phyloP scores from a whole-genome alignment of 495 filamentous ascomycete species.

The Aspergillus diversus region DNA sequence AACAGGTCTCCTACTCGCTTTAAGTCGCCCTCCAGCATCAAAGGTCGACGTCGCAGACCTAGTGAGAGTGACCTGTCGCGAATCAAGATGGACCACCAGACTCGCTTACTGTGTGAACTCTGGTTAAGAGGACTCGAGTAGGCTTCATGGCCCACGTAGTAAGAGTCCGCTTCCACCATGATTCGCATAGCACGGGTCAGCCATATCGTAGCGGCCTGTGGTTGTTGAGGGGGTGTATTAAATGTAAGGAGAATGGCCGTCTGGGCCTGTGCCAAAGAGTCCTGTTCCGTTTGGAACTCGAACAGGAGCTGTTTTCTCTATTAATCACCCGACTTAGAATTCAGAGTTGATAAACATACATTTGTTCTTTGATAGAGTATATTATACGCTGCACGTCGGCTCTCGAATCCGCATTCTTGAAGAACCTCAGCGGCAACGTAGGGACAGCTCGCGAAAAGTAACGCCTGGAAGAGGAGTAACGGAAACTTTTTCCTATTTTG shows the following conservation, averaged over 20 bases:
- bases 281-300: neutral
- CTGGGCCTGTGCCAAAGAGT: neutral
- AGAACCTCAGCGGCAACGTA: neutral
- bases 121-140: neutral
- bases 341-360: neutral
- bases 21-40: neutral
- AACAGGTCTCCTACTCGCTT: neutral
- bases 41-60: neutral
- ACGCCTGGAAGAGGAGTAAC: neutral
- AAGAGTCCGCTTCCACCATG: neutral
- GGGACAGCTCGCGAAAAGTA: neutral
- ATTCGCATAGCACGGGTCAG: neutral
- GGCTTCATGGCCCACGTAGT: neutral
- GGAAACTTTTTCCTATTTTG: neutral
- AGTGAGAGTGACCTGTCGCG: neutral
- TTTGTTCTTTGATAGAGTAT: neutral
- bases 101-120: neutral
- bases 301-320: neutral
- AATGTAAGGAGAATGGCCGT: neutral
- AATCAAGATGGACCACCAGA: neutral
- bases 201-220: neutral
- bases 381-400: neutral
- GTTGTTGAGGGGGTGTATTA: neutral
- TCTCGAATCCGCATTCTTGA: neutral
- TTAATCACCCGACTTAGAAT: neutral